Base-by-base conservation (phyloP, 805 yeast species). In the Scheffersomyces ergatensis region DNA sequence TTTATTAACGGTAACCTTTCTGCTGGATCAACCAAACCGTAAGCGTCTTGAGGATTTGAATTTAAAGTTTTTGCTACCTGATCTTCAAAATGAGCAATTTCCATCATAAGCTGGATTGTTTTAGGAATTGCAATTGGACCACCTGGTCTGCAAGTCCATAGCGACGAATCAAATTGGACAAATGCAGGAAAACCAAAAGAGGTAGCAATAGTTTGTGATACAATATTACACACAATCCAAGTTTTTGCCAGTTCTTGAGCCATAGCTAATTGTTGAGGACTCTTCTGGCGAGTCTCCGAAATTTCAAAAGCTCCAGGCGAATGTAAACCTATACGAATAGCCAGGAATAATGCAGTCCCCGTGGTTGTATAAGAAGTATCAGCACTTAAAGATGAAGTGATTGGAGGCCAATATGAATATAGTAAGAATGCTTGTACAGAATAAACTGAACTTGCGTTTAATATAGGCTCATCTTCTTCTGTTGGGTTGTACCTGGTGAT, bases 301-400 rank as follows among this genome's bases (percentile, higher is more conserved):
- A 16, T 34, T 21, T 25, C 20, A 16, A 42, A 26, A 14, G 37
- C 43, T 12, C 45, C 51, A 1, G 70, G 93, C 17, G 89, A 76
- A 55, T 93, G 96, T 20, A 93, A 69, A 0, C 99, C 98, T 13
- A 92, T 85, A 40, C 97, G 69, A 25, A 90, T 84, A 0, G 97
- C 98, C 56, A 89, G 96, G 62, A 87, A 88, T 52, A 89, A 72
- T 4, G 98, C 98, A 34, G 88, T 82, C 0, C 97, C 98, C 17
- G 89, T 83, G 1, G 97, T 88, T 57, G 86, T 88, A 96, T 97
- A 92, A 3, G 96, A 85, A 6, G 96, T 85, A 57, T 93, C 98
- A 0, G 98, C 96, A 61, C 95, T 86, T 35, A 93, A 72, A 0
- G 97, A 89, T 0, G 98, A 89, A 0, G 97, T 88, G 29, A 90